Percentiles rank a stretch among this genome's conserved stretches.
Conservation (phyloP, 2,329 filamentous ascomycete species). For the Microascus cirrosus region DNA sequence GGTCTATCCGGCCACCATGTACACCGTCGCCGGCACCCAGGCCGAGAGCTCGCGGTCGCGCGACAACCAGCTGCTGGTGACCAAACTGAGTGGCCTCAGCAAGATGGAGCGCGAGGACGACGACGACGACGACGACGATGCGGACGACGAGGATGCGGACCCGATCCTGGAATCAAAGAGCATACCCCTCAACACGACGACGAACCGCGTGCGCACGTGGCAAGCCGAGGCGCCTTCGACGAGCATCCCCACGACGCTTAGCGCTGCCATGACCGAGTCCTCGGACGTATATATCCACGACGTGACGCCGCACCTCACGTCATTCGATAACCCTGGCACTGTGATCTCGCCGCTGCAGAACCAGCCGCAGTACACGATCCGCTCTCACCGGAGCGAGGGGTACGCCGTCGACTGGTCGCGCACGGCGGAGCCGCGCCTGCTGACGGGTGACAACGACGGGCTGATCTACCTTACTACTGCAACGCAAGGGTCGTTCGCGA, state of each 20-base stretch:
- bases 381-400: constrained; percentile 86
- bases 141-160: constrained; percentile 68
- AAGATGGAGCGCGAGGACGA: constrained; percentile 65
- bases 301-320: constrained; percentile 75
- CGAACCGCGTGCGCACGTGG: constrained; percentile 85
- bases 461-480: constrained; percentile 81
- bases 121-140: constrained; percentile 58
- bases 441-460: constrained; percentile 87
- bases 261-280: constrained; percentile 87
- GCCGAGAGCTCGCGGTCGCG: constrained; percentile 62
- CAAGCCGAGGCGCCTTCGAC: constrained; percentile 47
- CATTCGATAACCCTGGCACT: constrained; percentile 83
- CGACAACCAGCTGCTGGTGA: constrained; percentile 90
- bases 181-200: constrained; percentile 77
- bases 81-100: constrained; percentile 89
- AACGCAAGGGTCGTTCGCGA: constrained; percentile 79
- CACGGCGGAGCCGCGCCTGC: constrained; percentile 55
- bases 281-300: constrained; percentile 86
- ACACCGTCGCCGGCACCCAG: constrained; percentile 90
- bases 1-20: constrained; percentile 91
- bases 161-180: constrained; percentile 88
- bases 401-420: constrained; percentile 93
- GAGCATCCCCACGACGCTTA: constrained; percentile 65
- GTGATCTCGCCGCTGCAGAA: constrained; percentile 72
- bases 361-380: constrained; percentile 77